Percentiles rank a stretch among this genome's conserved stretches.
These are phyloP conservation scores for Kuraishia hungarica DNA, from an alignment of 805 yeast genomes.

Conservation along the genomic window DNA sequence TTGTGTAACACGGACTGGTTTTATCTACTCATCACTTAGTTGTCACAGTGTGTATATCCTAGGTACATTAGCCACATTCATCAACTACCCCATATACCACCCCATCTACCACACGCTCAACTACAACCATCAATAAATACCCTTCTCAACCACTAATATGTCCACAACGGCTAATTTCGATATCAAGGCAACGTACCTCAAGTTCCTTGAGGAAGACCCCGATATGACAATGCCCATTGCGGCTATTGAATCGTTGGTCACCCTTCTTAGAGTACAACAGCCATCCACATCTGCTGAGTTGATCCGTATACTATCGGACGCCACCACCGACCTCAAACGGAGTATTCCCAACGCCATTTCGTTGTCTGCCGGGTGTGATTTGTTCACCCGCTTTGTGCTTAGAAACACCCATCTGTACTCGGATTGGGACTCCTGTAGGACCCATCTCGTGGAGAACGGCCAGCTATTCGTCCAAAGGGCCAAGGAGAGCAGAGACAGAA, in stretches of 20 bases:
- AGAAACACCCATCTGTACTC: slow-evolving; percentile 80
- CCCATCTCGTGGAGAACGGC: slow-evolving; percentile 88
- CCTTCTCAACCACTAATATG: too few species aligned
- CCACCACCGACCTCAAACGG: slow-evolving; percentile 64
- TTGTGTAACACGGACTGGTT: too few species aligned
- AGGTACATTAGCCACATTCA: too few species aligned
- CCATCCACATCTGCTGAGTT: slow-evolving; percentile 93
- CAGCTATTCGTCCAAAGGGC: slow-evolving; percentile 87
- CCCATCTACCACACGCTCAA: too few species aligned
- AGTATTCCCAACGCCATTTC: slow-evolving; percentile 89
- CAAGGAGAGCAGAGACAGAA: slow-evolving; percentile 77
- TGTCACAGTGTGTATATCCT: too few species aligned
- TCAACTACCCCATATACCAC: too few species aligned
- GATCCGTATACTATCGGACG: slow-evolving; percentile 70
- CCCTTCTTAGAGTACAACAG: slow-evolving; percentile 70
- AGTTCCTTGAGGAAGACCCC: slow-evolving; percentile 79
- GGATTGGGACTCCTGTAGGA: slow-evolving; percentile 92
- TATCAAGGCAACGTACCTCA: slow-evolving; percentile 71
- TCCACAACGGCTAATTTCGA: slow-evolving; percentile 38
- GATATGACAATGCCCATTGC: slow-evolving; percentile 99
- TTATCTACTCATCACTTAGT: too few species aligned
- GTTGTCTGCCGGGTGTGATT: slow-evolving; percentile 93
- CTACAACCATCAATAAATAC: too few species aligned
- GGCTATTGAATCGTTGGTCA: slow-evolving; percentile 90
- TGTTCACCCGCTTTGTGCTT: slow-evolving; percentile 87